phyloP scores from a whole-genome alignment of 495 filamentous ascomycete species.

The Penicillium coprophilum region DNA sequence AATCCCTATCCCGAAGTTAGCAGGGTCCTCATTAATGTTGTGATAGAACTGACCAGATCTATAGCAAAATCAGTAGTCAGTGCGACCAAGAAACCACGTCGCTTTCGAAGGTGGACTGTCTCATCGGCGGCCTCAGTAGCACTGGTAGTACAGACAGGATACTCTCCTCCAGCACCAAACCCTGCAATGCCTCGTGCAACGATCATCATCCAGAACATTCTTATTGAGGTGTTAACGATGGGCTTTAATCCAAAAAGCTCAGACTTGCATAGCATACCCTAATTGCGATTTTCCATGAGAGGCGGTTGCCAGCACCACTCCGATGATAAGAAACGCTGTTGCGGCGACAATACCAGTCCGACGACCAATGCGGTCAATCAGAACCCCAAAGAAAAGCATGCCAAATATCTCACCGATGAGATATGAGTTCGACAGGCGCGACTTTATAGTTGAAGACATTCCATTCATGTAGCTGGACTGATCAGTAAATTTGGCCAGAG shows the following conservation, averaged over 20 bases:
- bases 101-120: conserved; percentile 23
- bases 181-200: conserved; percentile 53
- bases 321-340: conserved; percentile 30
- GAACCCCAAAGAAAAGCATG: conserved; percentile 36
- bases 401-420: conserved; percentile 38
- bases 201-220: conserved; percentile 58
- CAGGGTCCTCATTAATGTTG: no score
- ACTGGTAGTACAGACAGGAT: conserved; percentile 45
- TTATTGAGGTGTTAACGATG: not conserved
- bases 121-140: conserved; percentile 52
- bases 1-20: conserved; percentile 25
- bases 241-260: not conserved
- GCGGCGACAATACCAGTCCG: conserved; percentile 29
- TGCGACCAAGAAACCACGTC: conserved; percentile 34
- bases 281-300: conserved; percentile 30
- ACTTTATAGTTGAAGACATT: conserved; percentile 38
- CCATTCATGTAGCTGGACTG: conserved; percentile 26
- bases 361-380: conserved; percentile 35
- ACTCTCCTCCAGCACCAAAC: conserved; percentile 51
- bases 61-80: conserved; percentile 35
- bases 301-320: conserved; percentile 32
- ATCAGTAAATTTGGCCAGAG: not conserved
- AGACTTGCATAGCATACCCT: conserved; percentile 13
- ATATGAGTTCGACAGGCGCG: conserved; percentile 35
- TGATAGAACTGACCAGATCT: conserved; percentile 22